phyloP scores from a whole-genome alignment of 495 filamentous ascomycete genomes.

The Parachaetomium inaequale region DNA sequence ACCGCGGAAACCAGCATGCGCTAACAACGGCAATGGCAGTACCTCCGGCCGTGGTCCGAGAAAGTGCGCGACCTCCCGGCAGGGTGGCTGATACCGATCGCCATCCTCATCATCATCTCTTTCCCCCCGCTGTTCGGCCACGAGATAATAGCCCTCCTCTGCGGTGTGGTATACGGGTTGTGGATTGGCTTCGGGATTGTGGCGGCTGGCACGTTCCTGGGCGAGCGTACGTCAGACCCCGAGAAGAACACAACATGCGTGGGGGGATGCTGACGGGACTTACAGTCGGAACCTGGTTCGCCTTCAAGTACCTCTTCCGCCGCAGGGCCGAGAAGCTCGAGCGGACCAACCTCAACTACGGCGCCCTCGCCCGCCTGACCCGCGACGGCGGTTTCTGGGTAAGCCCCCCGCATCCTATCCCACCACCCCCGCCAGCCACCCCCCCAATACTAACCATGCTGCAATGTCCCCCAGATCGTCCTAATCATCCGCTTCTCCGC shows the following conservation, averaged over 20 bases:
- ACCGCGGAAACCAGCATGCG: background rate
- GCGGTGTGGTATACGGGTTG: conserved; percentile 35
- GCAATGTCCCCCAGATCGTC: conserved; percentile 20
- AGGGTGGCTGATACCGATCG: conserved; percentile 34
- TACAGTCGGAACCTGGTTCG: conserved; percentile 28
- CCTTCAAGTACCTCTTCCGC: conserved; percentile 30
- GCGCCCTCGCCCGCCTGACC: conserved; percentile 28
- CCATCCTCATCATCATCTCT: conserved; percentile 34
- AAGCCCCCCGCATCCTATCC: background rate
- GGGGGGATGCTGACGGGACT: conserved; percentile 2
- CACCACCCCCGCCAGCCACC: background rate
- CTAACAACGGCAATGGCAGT: conserved; percentile 6
- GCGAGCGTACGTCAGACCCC: conserved; percentile 19
- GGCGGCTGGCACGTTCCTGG: conserved; percentile 33
- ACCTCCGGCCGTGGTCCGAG: conserved; percentile 27
- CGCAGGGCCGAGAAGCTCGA: conserved; percentile 28
- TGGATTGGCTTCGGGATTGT: conserved; percentile 33
- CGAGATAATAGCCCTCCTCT: conserved; percentile 32
- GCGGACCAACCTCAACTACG: conserved; percentile 33
- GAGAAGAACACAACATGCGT: background rate
- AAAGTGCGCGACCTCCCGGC: conserved; percentile 29
- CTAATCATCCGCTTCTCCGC: conserved; percentile 35
- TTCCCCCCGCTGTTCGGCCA: conserved; percentile 37
- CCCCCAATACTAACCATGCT: background rate
- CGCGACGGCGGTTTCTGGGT: conserved; percentile 32